Evolutionary conservation across 2,329 filamentous ascomycete species (phyloP).

Genomic region (Botrytis paeoniae): DNA sequence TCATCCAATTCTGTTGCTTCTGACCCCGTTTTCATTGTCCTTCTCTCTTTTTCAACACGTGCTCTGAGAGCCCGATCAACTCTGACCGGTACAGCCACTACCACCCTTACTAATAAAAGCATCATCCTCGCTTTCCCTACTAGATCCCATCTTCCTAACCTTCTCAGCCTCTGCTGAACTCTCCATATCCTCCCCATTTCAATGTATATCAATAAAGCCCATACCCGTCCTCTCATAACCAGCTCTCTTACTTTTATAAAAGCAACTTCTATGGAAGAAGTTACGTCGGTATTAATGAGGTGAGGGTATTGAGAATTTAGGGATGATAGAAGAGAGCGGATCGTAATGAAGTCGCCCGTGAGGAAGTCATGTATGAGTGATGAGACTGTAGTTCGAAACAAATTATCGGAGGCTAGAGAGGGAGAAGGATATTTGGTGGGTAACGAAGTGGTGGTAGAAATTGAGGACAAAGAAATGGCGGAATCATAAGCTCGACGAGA

Average conservation of each 20-base stretch:
- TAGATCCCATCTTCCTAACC: constrained; percentile 41
- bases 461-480: constrained; percentile 36
- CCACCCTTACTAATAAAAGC: constrained; percentile 41
- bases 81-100: constrained; percentile 41
- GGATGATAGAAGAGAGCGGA: constrained; percentile 39
- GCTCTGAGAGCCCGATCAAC: constrained; percentile 42
- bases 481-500: constrained; percentile 41
- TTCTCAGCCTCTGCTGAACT: constrained; percentile 41
- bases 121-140: constrained; percentile 39
- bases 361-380: constrained; percentile 42
- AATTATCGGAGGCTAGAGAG: background rate
- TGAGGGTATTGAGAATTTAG: constrained; percentile 40
- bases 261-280: constrained; percentile 39
- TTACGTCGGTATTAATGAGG: constrained; percentile 40
- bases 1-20: constrained; percentile 36
- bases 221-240: constrained; percentile 41
- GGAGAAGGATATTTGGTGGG: constrained; percentile 39
- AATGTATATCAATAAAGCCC: constrained; percentile 41
- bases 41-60: constrained; percentile 41
- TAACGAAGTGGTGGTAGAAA: constrained; percentile 38
- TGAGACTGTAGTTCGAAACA: constrained; percentile 40
- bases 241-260: constrained; percentile 41
- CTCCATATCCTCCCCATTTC: constrained; percentile 41
- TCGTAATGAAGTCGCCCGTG: constrained; percentile 41
- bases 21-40: constrained; percentile 39